Evolutionary conservation across 1,139 yeast genomes (phyloP), one percentile per base, ranked within the genome.

Genomic region (Scheffersomyces lignicola): DNA sequence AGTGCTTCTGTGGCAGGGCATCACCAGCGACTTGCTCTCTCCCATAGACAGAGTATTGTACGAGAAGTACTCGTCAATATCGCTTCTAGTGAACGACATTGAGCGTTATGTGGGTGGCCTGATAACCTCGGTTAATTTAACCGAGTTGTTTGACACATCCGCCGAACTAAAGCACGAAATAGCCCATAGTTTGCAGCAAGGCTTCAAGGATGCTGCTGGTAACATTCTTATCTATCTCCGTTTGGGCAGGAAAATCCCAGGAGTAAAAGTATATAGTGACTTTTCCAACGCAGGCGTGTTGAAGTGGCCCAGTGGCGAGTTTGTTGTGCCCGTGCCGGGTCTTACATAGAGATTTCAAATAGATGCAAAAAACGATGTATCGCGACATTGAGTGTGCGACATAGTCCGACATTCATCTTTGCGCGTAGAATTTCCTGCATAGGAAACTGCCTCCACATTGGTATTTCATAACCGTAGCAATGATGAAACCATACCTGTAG

Each of bases 61-160:
- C 12, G 40, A 41, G 2, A 49, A 49, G 31, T 54, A 52, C 52
- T 57, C 69, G 27, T 80, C 82, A 0, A 73, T 73, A 37, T 83
- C 95, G 1, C 55, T 88, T 29, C 57, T 88, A 32, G 62, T 89
- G 26, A 86, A 89, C 50, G 96, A 89, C 50, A 64, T 88, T n/a
- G 96, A 88, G 54, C 63, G 80, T 25, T 84, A 73, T 50, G 75
- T 81, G 3, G 95, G 87, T 0, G 50, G 49, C 3, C 52, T 58
- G 5, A 51, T 64, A n/a, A 56, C 62, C 1, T 52, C 63, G 1
- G 47, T 80, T 4, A 65, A 74, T 44, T 44, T 81, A 22, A 62
- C 56, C 8, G 44, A 52, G 4, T 40, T 81, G 18, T 47, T 76
- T n/a, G 35, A 43, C 1, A 50, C 48, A 12, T 64, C 75, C 30